These are phyloP conservation scores for Coriaria nepalensis DNA, from an alignment of 306 rosid species.

Conservation along the genomic window DNA sequence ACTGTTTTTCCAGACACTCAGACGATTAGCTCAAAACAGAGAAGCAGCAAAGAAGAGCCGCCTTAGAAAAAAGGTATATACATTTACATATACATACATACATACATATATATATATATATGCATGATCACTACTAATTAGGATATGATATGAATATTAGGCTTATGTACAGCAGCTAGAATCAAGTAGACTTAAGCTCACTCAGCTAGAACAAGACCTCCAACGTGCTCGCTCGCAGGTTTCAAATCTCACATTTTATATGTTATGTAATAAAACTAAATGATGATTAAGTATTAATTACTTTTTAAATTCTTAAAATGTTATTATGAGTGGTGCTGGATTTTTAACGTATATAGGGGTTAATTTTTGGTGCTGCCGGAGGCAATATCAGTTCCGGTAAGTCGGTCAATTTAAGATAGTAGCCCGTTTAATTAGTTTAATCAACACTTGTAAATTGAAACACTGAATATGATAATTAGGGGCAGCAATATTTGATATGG, in stretches of 20 bases:
- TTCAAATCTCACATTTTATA: not conserved
- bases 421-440: too few relatives aligned
- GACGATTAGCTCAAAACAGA: conserved; percentile 94
- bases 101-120: too few relatives aligned
- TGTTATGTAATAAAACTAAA: too few relatives aligned
- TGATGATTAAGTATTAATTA: too few relatives aligned
- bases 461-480: conserved; percentile 19
- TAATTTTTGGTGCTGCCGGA: conserved; percentile 46
- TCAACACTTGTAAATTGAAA: not conserved
- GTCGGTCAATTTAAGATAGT: not conserved
- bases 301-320: not conserved
- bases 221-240: conserved; percentile 91
- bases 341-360: conserved; percentile 32
- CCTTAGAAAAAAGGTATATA: conserved; percentile 63
- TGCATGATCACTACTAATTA: not conserved
- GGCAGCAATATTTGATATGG: conserved; percentile 92
- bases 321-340: conserved; percentile 1
- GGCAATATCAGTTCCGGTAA: conserved; percentile 69
- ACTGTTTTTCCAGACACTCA: conserved; percentile 41
- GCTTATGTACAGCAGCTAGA: conserved; percentile 93
- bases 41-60: conserved; percentile 97
- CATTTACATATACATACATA: too few relatives aligned
- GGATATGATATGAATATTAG: conserved; percentile 13
- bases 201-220: conserved; percentile 80
- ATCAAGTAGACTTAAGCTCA: conserved; percentile 66